Percentiles rank a stretch among this genome's conserved stretches.
Conservation (phyloP, 805 yeast genomes). For the Torulaspora microellipsoides region DNA sequence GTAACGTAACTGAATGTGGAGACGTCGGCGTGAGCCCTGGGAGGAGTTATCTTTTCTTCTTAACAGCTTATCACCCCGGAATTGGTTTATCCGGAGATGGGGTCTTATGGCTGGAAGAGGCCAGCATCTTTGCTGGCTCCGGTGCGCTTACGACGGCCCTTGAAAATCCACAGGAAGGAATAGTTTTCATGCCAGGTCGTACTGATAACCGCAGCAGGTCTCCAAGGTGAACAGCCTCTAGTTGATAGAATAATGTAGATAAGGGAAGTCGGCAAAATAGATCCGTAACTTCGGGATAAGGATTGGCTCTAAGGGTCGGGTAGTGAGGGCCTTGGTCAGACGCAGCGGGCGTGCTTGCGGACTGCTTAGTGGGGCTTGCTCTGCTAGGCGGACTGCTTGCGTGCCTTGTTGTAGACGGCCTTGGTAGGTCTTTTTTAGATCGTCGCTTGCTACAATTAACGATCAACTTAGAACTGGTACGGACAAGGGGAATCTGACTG, state of each 20-base stretch:
- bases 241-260: slow-evolving; percentile 42
- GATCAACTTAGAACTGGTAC: slow-evolving; percentile 29
- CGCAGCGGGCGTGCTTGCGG: slow-evolving; percentile 31
- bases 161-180: slow-evolving; percentile 40
- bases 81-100: slow-evolving; percentile 40
- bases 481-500: slow-evolving; percentile 41
- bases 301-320: slow-evolving; percentile 42
- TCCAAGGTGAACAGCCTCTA: slow-evolving; percentile 44
- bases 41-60: slow-evolving; percentile 42
- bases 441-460: slow-evolving; percentile 30
- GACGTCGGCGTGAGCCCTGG: slow-evolving; percentile 42
- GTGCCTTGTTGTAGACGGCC: slow-evolving; percentile 27
- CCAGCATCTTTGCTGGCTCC: slow-evolving; percentile 36
- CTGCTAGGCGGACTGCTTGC: slow-evolving; percentile 21
- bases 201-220: slow-evolving; percentile 44
- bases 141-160: slow-evolving; percentile 41
- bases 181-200: slow-evolving; percentile 40
- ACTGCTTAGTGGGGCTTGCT: slow-evolving; percentile 21
- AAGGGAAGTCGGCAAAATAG: slow-evolving; percentile 43
- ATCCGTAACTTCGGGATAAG: slow-evolving; percentile 43
- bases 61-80: slow-evolving; percentile 40
- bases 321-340: slow-evolving; percentile 37
- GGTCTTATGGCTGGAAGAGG: slow-evolving; percentile 40
- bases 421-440: slow-evolving; percentile 25
- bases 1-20: slow-evolving; percentile 41